Evolutionary conservation across 2,329 filamentous ascomycete genomes (phyloP).

Genomic region (Trichoderma hamatum): DNA sequence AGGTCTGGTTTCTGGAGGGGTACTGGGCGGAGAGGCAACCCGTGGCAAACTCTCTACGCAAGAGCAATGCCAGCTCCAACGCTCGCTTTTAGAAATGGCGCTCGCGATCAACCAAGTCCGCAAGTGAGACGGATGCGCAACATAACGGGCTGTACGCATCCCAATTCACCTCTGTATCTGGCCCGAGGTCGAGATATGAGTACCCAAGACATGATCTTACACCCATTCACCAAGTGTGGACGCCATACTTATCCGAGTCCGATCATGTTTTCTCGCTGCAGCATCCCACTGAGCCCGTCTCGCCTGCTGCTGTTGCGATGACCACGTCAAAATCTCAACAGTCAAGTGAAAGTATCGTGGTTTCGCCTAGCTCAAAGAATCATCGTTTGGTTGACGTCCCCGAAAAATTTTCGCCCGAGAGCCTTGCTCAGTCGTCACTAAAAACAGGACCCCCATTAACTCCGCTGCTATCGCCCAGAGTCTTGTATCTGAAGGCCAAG

Average conservation of each 20-base stretch:
- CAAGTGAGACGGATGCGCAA: slow-evolving; percentile 39
- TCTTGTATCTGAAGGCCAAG: slow-evolving; percentile 32
- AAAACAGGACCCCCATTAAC: slow-evolving; percentile 5
- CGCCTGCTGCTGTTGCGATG: neutral
- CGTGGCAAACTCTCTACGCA: slow-evolving; percentile 32
- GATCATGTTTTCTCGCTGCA: slow-evolving; percentile 54
- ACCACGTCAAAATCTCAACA: slow-evolving; percentile 20
- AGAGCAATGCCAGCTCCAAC: slow-evolving; percentile 41
- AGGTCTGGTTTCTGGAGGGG: slow-evolving; percentile 65
- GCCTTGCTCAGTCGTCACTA: neutral
- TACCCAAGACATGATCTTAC: neutral
- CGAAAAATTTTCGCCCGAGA: neutral
- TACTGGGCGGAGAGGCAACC: slow-evolving; percentile 64
- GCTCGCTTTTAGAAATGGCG: slow-evolving; percentile 48
- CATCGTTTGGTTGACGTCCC: neutral
- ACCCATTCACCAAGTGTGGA: slow-evolving; percentile 35
- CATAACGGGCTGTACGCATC: slow-evolving; percentile 32
- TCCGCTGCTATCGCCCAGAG: slow-evolving; percentile 1
- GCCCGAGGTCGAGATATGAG: slow-evolving; percentile 11
- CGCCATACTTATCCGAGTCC: slow-evolving; percentile 52
- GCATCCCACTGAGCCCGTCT: slow-evolving; percentile 31
- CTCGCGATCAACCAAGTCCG: slow-evolving; percentile 42
- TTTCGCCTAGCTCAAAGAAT: slow-evolving; percentile 22
- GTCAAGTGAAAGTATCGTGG: slow-evolving; percentile 19
- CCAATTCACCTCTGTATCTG: slow-evolving; percentile 32